These are phyloP conservation scores for Rhododendron mucronatum DNA, from an alignment of 148 eudicot species.

Conservation along the genomic window DNA sequence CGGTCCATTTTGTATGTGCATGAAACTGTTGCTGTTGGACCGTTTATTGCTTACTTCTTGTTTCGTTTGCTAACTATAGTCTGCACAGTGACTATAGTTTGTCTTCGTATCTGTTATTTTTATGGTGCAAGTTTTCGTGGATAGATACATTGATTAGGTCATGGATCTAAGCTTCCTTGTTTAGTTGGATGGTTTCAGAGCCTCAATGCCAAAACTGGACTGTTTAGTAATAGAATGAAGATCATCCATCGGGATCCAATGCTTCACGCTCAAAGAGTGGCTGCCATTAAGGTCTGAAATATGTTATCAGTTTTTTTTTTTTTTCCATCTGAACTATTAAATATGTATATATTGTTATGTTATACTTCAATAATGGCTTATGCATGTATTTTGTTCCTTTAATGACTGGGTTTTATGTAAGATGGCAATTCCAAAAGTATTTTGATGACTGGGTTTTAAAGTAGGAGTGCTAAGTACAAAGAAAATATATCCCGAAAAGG, in stretches of 20 bases:
- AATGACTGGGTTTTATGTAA: too few species aligned
- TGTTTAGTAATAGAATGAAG: constrained; percentile 94
- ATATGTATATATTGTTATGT: neutral
- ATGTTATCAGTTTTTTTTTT: neutral
- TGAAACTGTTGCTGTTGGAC: neutral
- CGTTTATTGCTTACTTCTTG: neutral
- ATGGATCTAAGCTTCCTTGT: constrained; percentile 46
- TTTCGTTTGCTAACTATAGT: neutral
- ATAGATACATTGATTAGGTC: constrained; percentile 6
- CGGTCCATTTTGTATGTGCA: neutral
- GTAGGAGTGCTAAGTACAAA: neutral
- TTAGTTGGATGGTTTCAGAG: constrained; percentile 98
- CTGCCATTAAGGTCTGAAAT: constrained; percentile 76
- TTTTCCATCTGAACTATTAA: neutral
- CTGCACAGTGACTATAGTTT: neutral
- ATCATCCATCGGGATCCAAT: constrained; percentile 76
- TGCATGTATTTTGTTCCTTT: neutral
- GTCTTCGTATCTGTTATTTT: neutral
- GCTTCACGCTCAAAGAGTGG: constrained; percentile 90
- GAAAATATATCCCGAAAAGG: too few species aligned
- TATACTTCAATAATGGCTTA: neutral
- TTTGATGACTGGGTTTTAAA: neutral
- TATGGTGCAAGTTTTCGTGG: neutral
- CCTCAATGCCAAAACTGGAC: constrained; percentile 89
- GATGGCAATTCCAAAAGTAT: neutral